Evolutionary conservation across 2,329 filamentous ascomycete genomes (phyloP), one percentile per base, ranked within the genome.

Genomic region (Periconia sp.): DNA sequence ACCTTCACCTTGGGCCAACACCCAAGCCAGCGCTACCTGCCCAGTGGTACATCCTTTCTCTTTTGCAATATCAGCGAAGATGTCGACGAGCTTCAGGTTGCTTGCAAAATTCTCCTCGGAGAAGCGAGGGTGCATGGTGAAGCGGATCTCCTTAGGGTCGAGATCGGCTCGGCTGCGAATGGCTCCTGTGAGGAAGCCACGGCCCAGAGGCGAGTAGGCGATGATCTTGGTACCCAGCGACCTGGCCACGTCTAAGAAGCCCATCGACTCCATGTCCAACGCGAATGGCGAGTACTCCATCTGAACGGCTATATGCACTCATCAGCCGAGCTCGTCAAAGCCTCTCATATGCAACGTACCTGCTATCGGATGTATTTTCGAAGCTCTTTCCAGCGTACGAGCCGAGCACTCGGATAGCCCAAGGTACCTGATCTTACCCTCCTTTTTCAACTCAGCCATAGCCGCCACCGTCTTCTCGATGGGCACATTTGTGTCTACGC

Each of bases 41-140:
- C 74, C 74, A 0, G 79, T 50, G 0, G 83, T 84, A 36, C 69
- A 73, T 2, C 69, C 73, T 63, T 85, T 84, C 43, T 56, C 39
- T 21, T 48, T 33, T 4, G 63, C 63, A 5, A 65, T 15, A 15
- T 31, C 42, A 4, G 25, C 21, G 8, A 64, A 45, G 5, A 43
- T 13, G 9, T 56, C 40, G 1, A 65, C 57, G 5, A 66, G 36
- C 31, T 46, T 39, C 10, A 59, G 8, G 32, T 66, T 66, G 18
- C 40, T 44, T 12, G 46, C 38, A 36, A 59, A 56, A 32, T 63
- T 63, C 28, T 58, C 73, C 8, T 50, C 54, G 24, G 54, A 51
- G 47, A 76, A 77, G 1, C 71, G 64, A 3, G 75, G 74, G 18
- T 30, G 9, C 12, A 70, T 33, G 11, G 10, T 18, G 9, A 41